phyloP scores from a whole-genome alignment of 2,329 filamentous ascomycete species.

The Xylaria sp. region DNA sequence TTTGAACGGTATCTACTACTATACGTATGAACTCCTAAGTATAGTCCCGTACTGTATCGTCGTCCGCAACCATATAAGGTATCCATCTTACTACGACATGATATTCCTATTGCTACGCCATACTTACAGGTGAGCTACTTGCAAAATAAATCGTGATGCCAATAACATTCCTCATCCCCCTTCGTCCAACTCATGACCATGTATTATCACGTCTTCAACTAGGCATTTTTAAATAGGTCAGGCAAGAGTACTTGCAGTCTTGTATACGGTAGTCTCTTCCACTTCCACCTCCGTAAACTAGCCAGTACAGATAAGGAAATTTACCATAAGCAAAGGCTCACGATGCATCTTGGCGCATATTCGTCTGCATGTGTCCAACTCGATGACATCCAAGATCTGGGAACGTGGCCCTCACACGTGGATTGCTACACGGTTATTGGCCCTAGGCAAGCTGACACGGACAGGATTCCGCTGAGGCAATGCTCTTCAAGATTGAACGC shows the following conservation, averaged over 20 bases:
- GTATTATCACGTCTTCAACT: neutral
- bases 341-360: conserved; percentile 33
- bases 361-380: conserved; percentile 26
- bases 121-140: too few species aligned
- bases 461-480: neutral
- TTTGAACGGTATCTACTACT: too few species aligned
- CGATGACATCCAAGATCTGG: conserved; percentile 3
- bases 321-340: conserved; percentile 2
- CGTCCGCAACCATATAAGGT: too few species aligned
- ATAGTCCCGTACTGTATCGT: too few species aligned
- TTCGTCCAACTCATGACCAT: too few species aligned
- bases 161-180: too few species aligned
- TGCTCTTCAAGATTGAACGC: neutral
- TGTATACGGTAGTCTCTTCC: too few species aligned
- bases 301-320: conserved; percentile 12
- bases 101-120: too few species aligned
- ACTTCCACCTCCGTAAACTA: neutral
- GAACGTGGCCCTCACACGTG: conserved; percentile 22
- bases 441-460: conserved; percentile 14
- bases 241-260: too few species aligned
- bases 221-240: neutral
- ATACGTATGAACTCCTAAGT: too few species aligned
- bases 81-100: too few species aligned
- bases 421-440: conserved; percentile 9
- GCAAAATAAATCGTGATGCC: too few species aligned